Conservation (phyloP, 2,329 filamentous ascomycete genomes). For the Lachnellula willkommii region DNA sequence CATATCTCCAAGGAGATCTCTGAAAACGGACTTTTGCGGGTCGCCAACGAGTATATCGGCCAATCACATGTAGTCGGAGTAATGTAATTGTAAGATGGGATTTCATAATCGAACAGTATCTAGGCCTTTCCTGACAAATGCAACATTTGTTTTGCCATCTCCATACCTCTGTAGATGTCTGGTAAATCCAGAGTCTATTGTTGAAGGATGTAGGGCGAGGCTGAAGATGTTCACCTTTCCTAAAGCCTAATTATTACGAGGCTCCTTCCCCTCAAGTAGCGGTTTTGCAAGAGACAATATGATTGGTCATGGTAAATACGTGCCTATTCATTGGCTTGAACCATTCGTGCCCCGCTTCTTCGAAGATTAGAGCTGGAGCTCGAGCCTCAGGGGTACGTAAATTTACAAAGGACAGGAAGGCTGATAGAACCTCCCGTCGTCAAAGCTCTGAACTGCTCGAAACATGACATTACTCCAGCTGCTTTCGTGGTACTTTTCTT, state of each 20-base stretch:
- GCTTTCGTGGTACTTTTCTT: background rate
- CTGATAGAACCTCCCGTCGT: background rate
- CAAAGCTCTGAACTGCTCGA: background rate
- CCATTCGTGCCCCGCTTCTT: background rate
- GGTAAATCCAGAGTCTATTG: background rate
- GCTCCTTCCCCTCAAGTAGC: background rate
- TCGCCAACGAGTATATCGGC: no score
- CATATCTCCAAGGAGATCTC: background rate
- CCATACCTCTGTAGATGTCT: no score
- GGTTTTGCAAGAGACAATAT: background rate
- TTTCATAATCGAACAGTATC: no score
- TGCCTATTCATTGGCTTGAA: background rate
- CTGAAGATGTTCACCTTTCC: background rate
- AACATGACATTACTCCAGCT: background rate
- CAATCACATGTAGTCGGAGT: no score
- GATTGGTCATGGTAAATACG: slow-evolving; percentile 1
- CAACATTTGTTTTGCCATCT: no score
- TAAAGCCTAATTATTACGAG: no score
- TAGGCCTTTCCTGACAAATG: background rate
- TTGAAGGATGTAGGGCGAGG: background rate
- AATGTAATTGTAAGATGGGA: no score
- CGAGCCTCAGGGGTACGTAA: background rate
- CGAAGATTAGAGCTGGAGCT: background rate
- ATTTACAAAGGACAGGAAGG: background rate
- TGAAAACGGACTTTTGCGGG: no score